Evolutionary conservation across 192 early-diverging fungal genomes (phyloP).

Genomic region (Phycomyces nitens): DNA sequence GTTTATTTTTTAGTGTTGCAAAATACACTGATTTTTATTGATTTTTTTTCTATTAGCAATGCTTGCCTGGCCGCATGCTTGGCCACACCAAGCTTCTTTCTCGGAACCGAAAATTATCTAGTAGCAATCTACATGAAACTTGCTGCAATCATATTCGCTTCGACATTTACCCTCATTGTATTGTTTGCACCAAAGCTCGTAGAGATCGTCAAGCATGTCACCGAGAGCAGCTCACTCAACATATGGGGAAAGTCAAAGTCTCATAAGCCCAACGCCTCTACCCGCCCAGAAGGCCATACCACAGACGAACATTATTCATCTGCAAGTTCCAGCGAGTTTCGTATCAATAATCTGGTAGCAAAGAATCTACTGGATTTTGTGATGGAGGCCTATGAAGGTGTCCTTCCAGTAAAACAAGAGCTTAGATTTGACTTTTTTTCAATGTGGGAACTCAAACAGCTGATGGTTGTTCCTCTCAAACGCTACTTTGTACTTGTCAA

Average conservation of each 20-base stretch:
- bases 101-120: slow-evolving; percentile 9
- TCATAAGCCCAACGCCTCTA: not conserved
- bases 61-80: slow-evolving; percentile 12
- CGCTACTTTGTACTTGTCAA: slow-evolving; percentile 19
- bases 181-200: slow-evolving; percentile 20
- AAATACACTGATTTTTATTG: not conserved
- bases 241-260: not conserved
- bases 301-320: not conserved
- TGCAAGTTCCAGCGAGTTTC: not conserved
- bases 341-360: slow-evolving; percentile 1
- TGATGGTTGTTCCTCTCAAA: slow-evolving; percentile 22
- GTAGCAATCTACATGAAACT: slow-evolving; percentile 21
- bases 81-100: slow-evolving; percentile 14
- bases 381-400: slow-evolving; percentile 17
- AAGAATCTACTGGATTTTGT: slow-evolving; percentile 17
- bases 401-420: slow-evolving; percentile 27
- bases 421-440: slow-evolving; percentile 17
- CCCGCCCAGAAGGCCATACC: not conserved
- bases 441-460: slow-evolving; percentile 31
- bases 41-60: slow-evolving; percentile 16
- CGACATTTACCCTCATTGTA: slow-evolving; percentile 13
- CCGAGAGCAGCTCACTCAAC: not conserved
- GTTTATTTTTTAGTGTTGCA: too few species aligned
- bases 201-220: not conserved
- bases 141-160: slow-evolving; percentile 10